Percentiles rank a stretch among this genome's conserved stretches.
Conservation (phyloP, 495 filamentous ascomycete species). For the Diplogelasinospora grovesii region DNA sequence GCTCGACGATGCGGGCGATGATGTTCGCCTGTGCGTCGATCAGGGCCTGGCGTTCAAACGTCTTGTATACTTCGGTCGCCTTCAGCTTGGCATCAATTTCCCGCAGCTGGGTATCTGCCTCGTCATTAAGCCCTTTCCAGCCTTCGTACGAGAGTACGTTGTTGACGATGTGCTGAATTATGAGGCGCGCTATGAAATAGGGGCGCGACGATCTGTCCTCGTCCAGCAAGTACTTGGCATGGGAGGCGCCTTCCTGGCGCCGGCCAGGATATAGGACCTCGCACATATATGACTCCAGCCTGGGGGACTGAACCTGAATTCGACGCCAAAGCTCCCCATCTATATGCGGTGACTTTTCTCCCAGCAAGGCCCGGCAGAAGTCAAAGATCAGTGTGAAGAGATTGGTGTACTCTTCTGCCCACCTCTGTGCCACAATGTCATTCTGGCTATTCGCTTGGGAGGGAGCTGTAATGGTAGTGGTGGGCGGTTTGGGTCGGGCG, state of each 20-base stretch:
- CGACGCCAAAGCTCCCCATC: conserved; percentile 3
- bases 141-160: conserved; percentile 18
- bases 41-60: conserved; percentile 20
- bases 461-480: too few relatives aligned
- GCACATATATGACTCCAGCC: conserved; percentile 25
- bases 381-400: too few relatives aligned
- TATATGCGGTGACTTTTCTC: too few relatives aligned
- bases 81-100: conserved; percentile 12
- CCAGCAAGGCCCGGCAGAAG: too few relatives aligned
- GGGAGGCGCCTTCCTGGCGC: conserved; percentile 10
- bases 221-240: conserved; percentile 18
- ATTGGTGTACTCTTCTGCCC: too few relatives aligned
- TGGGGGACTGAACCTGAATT: conserved; percentile 10
- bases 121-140: conserved; percentile 17
- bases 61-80: conserved; percentile 11
- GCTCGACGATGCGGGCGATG: conserved; percentile 10
- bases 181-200: conserved; percentile 25
- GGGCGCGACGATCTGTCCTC: conserved; percentile 15
- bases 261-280: conserved; percentile 7
- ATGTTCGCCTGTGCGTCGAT: conserved; percentile 18
- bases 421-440: too few relatives aligned
- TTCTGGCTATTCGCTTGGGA: too few relatives aligned
- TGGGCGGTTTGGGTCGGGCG: too few relatives aligned
- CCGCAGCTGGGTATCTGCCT: conserved; percentile 14
- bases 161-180: conserved; percentile 22